phyloP scores from a whole-genome alignment of 176 grass and related monocot genomes.

The Oryza longistaminata region DNA sequence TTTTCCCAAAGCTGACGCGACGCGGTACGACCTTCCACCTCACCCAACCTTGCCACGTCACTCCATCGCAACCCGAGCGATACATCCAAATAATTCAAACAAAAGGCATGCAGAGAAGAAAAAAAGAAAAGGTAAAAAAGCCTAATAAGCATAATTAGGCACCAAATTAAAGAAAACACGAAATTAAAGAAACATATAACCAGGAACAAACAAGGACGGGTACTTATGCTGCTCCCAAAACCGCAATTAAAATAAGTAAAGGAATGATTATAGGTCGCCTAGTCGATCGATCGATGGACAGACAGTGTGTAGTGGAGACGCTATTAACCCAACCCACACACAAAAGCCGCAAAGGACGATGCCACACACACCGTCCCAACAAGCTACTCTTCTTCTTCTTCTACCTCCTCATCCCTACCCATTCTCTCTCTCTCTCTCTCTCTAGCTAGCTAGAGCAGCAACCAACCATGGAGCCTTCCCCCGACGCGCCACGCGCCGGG shows the following conservation, averaged over 20 bases:
- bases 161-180: background rate
- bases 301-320: slow-evolving; percentile 65
- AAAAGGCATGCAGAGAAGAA: background rate
- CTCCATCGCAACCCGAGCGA: background rate
- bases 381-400: slow-evolving; percentile 24
- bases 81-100: slow-evolving; percentile 5
- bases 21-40: background rate
- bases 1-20: background rate
- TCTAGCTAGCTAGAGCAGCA: background rate
- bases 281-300: background rate
- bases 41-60: slow-evolving; percentile 29
- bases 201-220: slow-evolving; percentile 3
- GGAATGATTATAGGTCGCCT: slow-evolving; percentile 31
- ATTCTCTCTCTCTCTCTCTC: background rate
- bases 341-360: slow-evolving; percentile 53
- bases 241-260: slow-evolving; percentile 24
- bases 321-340: slow-evolving; percentile 53
- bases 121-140: background rate
- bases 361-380: slow-evolving; percentile 50
- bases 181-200: background rate
- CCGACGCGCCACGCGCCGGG: slow-evolving; percentile 38
- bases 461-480: slow-evolving; percentile 52
- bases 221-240: slow-evolving; percentile 34
- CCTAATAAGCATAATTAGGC: too few relatives aligned
- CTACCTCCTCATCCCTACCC: slow-evolving; percentile 31